These are phyloP conservation scores for Cruciata laevipes DNA, from an alignment of 257 asterid genomes.

Conservation along the genomic window DNA sequence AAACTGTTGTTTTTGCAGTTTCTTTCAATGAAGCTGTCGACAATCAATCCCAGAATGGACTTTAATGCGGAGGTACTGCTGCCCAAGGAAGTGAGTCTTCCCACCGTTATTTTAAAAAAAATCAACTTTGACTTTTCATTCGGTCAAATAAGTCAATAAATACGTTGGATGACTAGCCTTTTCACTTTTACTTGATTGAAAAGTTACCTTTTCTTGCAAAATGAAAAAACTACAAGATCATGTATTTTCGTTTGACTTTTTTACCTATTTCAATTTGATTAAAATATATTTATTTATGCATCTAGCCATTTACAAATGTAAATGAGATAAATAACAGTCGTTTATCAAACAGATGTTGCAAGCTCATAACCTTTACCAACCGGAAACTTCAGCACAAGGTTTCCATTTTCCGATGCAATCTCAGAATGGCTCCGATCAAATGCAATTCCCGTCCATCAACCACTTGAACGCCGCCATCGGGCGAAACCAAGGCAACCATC, in stretches of 20 bases:
- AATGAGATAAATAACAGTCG: too few species aligned
- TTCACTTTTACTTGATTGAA: not conserved
- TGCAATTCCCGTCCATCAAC: constrained; percentile 29
- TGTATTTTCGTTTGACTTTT: not conserved
- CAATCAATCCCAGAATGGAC: constrained; percentile 74
- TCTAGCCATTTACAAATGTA: too few species aligned
- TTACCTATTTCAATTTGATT: not conserved
- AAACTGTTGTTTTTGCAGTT: constrained; percentile 39
- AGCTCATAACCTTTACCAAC: constrained; percentile 33
- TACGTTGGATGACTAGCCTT: not conserved
- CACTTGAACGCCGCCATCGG: constrained; percentile 26
- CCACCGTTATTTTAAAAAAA: not conserved
- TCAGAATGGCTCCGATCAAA: constrained; percentile 28
- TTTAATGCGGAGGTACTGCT: constrained; percentile 52
- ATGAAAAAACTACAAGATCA: not conserved
- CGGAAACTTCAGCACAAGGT: constrained; percentile 28
- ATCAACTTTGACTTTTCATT: not conserved
- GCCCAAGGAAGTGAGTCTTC: constrained; percentile 64
- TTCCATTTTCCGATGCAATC: constrained; percentile 41
- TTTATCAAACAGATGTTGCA: constrained; percentile 57
- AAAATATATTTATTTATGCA: too few species aligned
- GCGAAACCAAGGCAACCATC: constrained; percentile 33
- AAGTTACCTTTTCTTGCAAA: not conserved
- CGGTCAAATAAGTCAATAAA: not conserved
- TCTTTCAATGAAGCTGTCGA: constrained; percentile 82